Evolutionary conservation across 257 asterid genomes (phyloP).

Genomic region (Cinchona pubescens): DNA sequence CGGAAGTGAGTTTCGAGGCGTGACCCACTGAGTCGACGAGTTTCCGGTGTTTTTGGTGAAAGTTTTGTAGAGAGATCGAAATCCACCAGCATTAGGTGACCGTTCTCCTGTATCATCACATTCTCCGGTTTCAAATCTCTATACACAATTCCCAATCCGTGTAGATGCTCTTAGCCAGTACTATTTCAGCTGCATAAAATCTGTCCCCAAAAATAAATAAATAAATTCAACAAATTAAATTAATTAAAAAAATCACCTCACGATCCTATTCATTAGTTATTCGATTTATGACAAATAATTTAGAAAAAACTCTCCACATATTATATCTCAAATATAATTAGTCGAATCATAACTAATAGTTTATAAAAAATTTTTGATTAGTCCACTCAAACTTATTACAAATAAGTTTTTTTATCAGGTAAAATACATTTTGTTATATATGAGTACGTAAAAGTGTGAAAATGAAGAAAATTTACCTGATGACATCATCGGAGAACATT

Average conservation of each 20-base stretch:
- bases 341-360: too few relatives aligned
- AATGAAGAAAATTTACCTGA: slow-evolving; percentile 55
- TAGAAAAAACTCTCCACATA: too few relatives aligned
- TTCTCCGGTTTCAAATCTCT: slow-evolving; percentile 96
- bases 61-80: slow-evolving; percentile 89
- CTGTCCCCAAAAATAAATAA: too few relatives aligned
- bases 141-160: slow-evolving; percentile 72
- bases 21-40: slow-evolving; percentile 18
- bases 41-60: slow-evolving; percentile 42
- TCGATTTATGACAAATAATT: too few relatives aligned
- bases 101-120: slow-evolving; percentile 84
- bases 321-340: too few relatives aligned
- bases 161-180: slow-evolving; percentile 82
- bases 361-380: too few relatives aligned
- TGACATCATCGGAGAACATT: slow-evolving; percentile 89
- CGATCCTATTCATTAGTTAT: too few relatives aligned
- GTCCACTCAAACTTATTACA: too few relatives aligned
- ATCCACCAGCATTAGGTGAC: slow-evolving; percentile 86
- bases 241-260: too few relatives aligned
- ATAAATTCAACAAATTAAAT: not conserved
- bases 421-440: too few relatives aligned
- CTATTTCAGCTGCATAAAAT: slow-evolving; percentile 90
- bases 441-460: too few relatives aligned
- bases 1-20: slow-evolving; percentile 18
- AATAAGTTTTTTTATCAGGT: too few relatives aligned